Conservation (phyloP, 163 green algal genomes). For the Coccomyxa subellipsoidea region DNA sequence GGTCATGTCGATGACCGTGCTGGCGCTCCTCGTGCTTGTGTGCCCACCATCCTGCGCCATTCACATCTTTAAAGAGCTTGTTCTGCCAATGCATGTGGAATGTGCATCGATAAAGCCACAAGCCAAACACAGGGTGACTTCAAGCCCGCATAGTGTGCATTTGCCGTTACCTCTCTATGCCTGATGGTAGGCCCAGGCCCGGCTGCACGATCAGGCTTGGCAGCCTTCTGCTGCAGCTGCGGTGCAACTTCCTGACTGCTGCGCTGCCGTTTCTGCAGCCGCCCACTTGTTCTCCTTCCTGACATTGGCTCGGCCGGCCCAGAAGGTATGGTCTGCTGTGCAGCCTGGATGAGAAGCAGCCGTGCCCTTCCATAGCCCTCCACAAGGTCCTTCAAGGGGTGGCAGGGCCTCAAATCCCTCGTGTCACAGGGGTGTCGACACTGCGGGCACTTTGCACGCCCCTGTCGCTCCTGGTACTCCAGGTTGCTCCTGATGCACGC, state of each 20-base stretch:
- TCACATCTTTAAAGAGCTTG: not conserved
- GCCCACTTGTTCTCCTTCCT: not conserved
- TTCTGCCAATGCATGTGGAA: no score
- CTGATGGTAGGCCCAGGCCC: not conserved
- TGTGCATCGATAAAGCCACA: no score
- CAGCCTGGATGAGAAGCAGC: not conserved
- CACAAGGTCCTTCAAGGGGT: slow-evolving; percentile 2
- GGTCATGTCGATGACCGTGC: not conserved
- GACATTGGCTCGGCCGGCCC: not conserved
- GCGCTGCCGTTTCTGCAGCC: not conserved
- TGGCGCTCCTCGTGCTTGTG: not conserved
- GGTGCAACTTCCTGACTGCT: not conserved
- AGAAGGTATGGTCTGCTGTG: not conserved
- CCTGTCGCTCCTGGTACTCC: not conserved
- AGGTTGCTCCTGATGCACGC: slow-evolving; percentile 1
- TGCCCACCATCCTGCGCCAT: not conserved
- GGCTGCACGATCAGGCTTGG: not conserved
- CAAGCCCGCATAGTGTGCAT: no score
- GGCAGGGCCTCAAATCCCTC: not conserved
- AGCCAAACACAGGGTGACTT: no score
- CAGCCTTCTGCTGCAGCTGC: not conserved
- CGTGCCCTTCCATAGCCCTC: not conserved
- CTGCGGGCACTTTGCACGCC: not conserved
- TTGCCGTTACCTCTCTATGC: not conserved
- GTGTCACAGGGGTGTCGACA: not conserved